These are phyloP conservation scores for Rhizopogon vulgaris DNA, from an alignment of 768 basidiomycete species.

Conservation along the genomic window DNA sequence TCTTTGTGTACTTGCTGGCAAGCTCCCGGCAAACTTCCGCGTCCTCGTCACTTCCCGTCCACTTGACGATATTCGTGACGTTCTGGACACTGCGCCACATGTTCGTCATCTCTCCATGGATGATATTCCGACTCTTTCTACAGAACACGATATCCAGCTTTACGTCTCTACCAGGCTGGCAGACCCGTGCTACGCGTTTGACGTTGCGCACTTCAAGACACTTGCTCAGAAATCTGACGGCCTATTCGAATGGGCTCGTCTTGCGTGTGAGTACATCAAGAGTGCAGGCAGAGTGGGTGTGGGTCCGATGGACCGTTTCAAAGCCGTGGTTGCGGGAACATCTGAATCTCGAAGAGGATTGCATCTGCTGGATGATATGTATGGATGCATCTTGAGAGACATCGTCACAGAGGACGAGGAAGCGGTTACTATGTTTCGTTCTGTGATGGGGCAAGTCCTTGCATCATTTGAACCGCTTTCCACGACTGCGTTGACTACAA, in stretches of 20 bases:
- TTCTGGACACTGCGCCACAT: constrained; percentile 1
- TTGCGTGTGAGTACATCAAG: constrained; percentile 7
- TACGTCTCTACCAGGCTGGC: background rate
- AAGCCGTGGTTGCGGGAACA: background rate
- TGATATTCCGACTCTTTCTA: background rate
- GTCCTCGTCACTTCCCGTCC: constrained; percentile 12
- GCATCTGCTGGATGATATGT: constrained; percentile 1
- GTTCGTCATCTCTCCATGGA: background rate
- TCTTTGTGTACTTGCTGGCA: constrained; percentile 6
- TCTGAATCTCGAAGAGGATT: background rate
- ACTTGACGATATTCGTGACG: background rate
- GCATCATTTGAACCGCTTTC: constrained; percentile 1
- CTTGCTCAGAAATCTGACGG: constrained; percentile 2
- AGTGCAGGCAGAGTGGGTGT: background rate
- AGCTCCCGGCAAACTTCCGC: constrained; percentile 4
- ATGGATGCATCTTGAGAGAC: background rate
- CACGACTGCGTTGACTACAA: background rate
- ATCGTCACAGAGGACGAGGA: background rate
- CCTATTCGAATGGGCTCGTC: constrained; percentile 5
- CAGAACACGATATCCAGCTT: background rate
- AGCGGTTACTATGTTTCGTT: background rate
- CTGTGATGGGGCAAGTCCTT: constrained; percentile 1
- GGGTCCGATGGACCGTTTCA: background rate
- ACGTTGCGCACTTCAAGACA: background rate
- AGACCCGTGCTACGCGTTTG: background rate